Evolutionary conservation across 2,329 filamentous ascomycete genomes (phyloP).

Genomic region (Sarocladium brachiariae): DNA sequence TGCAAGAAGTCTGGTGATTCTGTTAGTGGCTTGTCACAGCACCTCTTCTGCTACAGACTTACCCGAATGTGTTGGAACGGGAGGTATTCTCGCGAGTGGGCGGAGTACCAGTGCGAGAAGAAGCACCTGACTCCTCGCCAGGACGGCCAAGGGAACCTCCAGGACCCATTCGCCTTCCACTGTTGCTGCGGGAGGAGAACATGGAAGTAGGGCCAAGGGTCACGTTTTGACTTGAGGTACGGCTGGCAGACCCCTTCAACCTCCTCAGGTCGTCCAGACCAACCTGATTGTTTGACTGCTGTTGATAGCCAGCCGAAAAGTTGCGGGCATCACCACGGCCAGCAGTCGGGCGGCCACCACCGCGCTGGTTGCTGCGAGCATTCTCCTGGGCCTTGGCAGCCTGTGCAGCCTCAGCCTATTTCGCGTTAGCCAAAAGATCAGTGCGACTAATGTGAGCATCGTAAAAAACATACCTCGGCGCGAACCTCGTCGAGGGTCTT

Average conservation of each 20-base stretch:
- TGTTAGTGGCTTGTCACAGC: slow-evolving; percentile 4
- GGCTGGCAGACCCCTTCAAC: slow-evolving; percentile 58
- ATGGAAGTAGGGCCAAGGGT: slow-evolving; percentile 78
- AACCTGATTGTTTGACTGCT: slow-evolving; percentile 76
- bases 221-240: slow-evolving; percentile 55
- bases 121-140: slow-evolving; percentile 78
- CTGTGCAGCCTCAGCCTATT: slow-evolving; percentile 61
- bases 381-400: slow-evolving; percentile 76
- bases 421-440: slow-evolving; percentile 20
- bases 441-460: background rate
- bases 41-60: slow-evolving; percentile 31
- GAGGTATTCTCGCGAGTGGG: slow-evolving; percentile 52
- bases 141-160: slow-evolving; percentile 65
- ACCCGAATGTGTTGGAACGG: slow-evolving; percentile 92
- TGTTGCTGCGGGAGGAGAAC: slow-evolving; percentile 85
- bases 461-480: slow-evolving; percentile 53
- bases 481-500: slow-evolving; percentile 95
- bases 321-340: slow-evolving; percentile 84
- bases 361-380: slow-evolving; percentile 53
- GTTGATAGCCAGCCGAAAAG: slow-evolving; percentile 66
- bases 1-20: slow-evolving; percentile 42
- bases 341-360: slow-evolving; percentile 61
- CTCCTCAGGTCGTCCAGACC: slow-evolving; percentile 87
- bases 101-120: slow-evolving; percentile 84
- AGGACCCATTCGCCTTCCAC: slow-evolving; percentile 73